phyloP scores from a whole-genome alignment of 2,329 filamentous ascomycete genomes.

The Phaeophleospora eucalypticola region DNA sequence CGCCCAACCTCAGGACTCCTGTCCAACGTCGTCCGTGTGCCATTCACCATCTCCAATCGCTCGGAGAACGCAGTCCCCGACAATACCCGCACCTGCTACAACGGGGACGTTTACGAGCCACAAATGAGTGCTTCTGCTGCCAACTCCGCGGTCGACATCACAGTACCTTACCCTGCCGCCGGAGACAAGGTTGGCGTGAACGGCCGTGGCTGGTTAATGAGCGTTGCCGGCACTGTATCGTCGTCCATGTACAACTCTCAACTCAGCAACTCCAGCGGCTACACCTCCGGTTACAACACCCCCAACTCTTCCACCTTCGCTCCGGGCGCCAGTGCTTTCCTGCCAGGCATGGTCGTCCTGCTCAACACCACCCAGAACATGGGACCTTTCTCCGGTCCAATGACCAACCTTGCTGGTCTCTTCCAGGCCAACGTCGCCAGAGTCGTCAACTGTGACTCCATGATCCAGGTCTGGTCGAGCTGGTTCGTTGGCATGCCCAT shows the following conservation, averaged over 20 bases:
- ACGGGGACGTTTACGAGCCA: background rate
- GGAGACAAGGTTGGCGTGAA: background rate
- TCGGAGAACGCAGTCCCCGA: background rate
- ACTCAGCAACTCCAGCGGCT: background rate
- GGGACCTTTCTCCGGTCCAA: background rate
- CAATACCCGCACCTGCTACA: background rate
- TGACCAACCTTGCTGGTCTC: background rate
- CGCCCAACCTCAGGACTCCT: background rate
- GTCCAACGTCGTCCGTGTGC: background rate
- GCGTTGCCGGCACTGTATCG: background rate
- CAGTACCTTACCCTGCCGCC: background rate
- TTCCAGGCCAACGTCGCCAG: background rate
- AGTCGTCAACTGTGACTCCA: background rate
- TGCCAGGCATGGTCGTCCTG: background rate
- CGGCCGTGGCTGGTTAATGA: background rate
- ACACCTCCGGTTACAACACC: background rate
- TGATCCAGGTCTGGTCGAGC: background rate
- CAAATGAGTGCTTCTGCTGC: background rate
- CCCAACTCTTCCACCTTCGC: background rate
- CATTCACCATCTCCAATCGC: background rate
- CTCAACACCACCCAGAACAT: background rate
- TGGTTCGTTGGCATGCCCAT: background rate
- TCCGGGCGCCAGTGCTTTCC: background rate
- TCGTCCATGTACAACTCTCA: background rate
- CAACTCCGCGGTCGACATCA: background rate